phyloP scores from a whole-genome alignment of 148 eudicot genomes.

The Vaccinium macrocarpon region DNA sequence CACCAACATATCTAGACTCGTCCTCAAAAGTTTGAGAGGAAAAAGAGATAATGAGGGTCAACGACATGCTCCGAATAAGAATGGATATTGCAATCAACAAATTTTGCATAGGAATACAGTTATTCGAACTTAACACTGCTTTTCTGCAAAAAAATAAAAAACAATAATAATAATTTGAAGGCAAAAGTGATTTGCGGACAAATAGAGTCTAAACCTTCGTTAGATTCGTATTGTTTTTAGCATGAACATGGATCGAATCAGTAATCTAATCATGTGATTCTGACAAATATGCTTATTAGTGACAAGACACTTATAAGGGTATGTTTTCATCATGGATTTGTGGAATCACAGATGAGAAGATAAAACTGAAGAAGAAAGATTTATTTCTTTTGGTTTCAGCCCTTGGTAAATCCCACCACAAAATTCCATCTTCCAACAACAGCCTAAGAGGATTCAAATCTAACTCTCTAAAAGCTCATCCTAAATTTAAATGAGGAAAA shows the following conservation, averaged over 20 bases:
- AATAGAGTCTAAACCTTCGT: background rate
- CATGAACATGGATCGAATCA: background rate
- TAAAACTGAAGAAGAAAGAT: background rate
- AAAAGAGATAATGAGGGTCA: background rate
- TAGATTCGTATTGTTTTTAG: background rate
- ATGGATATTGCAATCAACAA: background rate
- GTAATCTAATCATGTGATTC: background rate
- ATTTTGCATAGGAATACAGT: background rate
- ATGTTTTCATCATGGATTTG: background rate
- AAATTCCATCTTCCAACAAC: background rate
- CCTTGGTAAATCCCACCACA: background rate
- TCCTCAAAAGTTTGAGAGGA: too few species aligned
- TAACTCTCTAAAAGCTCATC: too few species aligned
- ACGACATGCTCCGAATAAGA: background rate
- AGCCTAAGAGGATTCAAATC: background rate
- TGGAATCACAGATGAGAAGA: background rate
- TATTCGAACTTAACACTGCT: background rate
- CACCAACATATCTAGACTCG: too few species aligned
- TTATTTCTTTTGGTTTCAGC: background rate
- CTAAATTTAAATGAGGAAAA: too few species aligned
- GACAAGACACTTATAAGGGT: background rate
- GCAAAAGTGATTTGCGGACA: background rate
- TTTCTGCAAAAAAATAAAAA: background rate
- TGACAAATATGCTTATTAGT: background rate
- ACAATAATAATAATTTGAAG: too few species aligned